A percentile compares a stretch with the other conserved stretches of the same genome.
Evolutionary conservation across 441 rosid genomes (phyloP).

Genomic region (Populus hybrid): DNA sequence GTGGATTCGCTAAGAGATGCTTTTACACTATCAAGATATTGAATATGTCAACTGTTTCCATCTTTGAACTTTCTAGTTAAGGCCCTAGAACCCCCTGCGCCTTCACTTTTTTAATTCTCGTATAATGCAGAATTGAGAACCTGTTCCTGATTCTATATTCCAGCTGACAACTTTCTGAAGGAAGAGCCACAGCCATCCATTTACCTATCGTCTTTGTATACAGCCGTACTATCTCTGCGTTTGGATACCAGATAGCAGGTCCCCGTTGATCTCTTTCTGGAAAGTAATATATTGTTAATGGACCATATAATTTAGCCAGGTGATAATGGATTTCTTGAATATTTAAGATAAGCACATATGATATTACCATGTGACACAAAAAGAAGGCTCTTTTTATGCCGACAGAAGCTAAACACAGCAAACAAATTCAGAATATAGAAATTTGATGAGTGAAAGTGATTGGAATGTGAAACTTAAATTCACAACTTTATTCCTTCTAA

Average conservation of each 20-base stretch:
- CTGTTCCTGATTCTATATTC: conserved; percentile 22
- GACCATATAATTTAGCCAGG: neutral
- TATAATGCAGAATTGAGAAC: conserved; percentile 13
- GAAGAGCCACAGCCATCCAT: conserved; percentile 19
- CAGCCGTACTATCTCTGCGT: conserved; percentile 4
- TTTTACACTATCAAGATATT: neutral
- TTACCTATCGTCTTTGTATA: neutral
- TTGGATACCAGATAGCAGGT: neutral
- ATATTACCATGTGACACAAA: neutral
- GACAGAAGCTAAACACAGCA: no score
- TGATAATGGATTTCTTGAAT: neutral
- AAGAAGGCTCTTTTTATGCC: neutral
- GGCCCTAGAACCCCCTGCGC: neutral
- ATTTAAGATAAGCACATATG: neutral
- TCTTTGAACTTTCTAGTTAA: neutral
- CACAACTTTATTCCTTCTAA: no score
- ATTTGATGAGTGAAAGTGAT: no score
- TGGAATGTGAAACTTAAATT: no score
- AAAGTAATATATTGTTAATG: neutral
- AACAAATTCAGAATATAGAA: no score
- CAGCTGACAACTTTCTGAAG: conserved; percentile 14
- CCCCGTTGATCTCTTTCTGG: neutral
- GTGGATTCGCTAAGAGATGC: neutral
- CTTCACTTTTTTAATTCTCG: neutral
- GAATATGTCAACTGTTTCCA: neutral